Conservation (phyloP, 805 yeast genomes). For the Saturnispora sanitii region DNA sequence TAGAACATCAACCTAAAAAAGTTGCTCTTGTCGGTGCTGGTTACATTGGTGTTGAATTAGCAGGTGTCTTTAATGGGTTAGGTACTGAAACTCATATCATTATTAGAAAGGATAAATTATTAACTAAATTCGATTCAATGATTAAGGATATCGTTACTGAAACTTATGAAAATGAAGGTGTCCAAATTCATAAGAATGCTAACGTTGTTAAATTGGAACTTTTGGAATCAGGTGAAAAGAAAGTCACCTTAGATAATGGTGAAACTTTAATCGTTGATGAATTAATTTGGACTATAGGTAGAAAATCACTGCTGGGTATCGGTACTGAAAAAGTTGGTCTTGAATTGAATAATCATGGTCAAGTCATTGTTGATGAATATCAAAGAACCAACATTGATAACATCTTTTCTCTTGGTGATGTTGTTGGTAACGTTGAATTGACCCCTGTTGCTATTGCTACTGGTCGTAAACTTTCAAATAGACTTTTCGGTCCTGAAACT, state of each 20-base stretch:
- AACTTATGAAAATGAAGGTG: conserved; percentile 70
- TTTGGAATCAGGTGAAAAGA: conserved; percentile 39
- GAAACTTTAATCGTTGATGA: conserved; percentile 57
- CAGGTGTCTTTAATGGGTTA: conserved; percentile 87
- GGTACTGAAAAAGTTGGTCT: conserved; percentile 74
- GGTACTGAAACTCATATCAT: conserved; percentile 81
- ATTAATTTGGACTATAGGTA: conserved; percentile 90
- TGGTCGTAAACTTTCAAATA: conserved; percentile 86
- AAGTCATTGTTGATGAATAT: conserved; percentile 74
- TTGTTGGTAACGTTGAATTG: conserved; percentile 83
- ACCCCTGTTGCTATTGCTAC: conserved; percentile 99
- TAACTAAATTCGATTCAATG: conserved; percentile 77
- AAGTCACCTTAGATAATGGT: conserved; percentile 36
- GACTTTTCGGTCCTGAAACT: conserved; percentile 74
- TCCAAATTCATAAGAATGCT: conserved; percentile 64
- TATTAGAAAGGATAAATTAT: conserved; percentile 83
- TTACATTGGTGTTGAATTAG: conserved; percentile 89
- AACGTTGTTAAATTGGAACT: conserved; percentile 41
- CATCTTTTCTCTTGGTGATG: conserved; percentile 87
- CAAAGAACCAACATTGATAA: conserved; percentile 68
- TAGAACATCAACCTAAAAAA: conserved; percentile 74
- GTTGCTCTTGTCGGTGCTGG: conserved; percentile 98
- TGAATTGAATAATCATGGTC: conserved; percentile 46
- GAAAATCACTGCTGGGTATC: conserved; percentile 64
- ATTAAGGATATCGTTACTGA: conserved; percentile 75